phyloP scores from a whole-genome alignment of 2,329 filamentous ascomycete species.

The Fusarium praegraminearum region DNA sequence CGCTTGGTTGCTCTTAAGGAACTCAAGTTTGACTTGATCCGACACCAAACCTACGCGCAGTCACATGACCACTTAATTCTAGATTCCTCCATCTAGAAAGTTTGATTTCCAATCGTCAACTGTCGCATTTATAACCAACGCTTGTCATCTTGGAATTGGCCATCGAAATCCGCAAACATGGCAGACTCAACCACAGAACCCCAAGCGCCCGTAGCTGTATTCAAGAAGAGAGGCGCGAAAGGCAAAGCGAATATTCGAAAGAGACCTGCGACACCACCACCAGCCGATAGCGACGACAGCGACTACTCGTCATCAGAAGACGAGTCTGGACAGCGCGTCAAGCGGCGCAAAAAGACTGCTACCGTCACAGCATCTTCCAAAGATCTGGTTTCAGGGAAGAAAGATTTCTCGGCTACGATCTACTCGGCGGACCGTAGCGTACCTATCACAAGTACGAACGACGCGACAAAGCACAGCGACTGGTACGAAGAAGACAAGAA shows the following conservation, averaged over 20 bases:
- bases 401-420: slow-evolving; percentile 63
- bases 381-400: slow-evolving; percentile 51
- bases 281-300: slow-evolving; percentile 69
- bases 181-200: slow-evolving; percentile 41
- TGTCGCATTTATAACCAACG: slow-evolving; percentile 1
- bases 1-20: neutral
- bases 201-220: slow-evolving; percentile 71
- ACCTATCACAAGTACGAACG: slow-evolving; percentile 76
- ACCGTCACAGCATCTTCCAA: slow-evolving; percentile 74
- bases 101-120: slow-evolving; percentile 36
- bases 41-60: slow-evolving; percentile 18
- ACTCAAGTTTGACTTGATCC: neutral
- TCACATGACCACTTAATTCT: slow-evolving; percentile 35
- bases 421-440: slow-evolving; percentile 72
- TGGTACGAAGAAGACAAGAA: slow-evolving; percentile 84
- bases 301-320: slow-evolving; percentile 81
- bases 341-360: slow-evolving; percentile 78
- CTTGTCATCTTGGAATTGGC: neutral
- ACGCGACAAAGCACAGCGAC: slow-evolving; percentile 89
- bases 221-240: slow-evolving; percentile 88
- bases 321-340: slow-evolving; percentile 80
- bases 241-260: slow-evolving; percentile 83
- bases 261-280: slow-evolving; percentile 81
- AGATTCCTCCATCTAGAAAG: slow-evolving; percentile 27
- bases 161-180: slow-evolving; percentile 24